Evolutionary conservation across 345 rosid genomes (phyloP).

Genomic region (Rhizophora apiculata): DNA sequence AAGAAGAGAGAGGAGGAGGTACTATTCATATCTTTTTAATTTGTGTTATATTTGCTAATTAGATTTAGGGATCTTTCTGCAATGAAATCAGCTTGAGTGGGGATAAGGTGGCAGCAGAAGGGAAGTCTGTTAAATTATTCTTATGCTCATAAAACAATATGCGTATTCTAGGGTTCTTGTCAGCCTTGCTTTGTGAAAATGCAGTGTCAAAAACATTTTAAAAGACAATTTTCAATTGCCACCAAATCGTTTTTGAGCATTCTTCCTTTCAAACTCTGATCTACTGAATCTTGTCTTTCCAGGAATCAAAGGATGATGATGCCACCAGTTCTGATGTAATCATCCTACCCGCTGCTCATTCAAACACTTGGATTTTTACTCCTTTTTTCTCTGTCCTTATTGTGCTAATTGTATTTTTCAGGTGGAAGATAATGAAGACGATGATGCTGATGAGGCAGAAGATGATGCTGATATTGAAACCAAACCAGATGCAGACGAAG

Average conservation of each 20-base stretch:
- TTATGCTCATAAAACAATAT: no score
- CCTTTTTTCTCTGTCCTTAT: conserved; percentile 7
- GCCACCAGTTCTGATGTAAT: conserved; percentile 79
- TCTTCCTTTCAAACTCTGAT: conserved; percentile 9
- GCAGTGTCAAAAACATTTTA: not conserved
- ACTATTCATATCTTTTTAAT: not conserved
- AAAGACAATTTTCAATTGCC: not conserved
- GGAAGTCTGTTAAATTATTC: no score
- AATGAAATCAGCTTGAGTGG: not conserved
- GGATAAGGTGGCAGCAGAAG: no score
- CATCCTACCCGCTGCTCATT: not conserved
- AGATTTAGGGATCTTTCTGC: no score
- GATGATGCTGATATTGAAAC: conserved; percentile 45
- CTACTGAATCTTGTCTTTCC: conserved; percentile 8
- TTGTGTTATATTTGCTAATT: not conserved
- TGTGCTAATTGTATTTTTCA: conserved; percentile 17
- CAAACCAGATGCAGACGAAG: conserved; percentile 40
- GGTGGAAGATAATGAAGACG: conserved; percentile 70
- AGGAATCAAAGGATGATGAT: conserved; percentile 67
- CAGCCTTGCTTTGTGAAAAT: not conserved
- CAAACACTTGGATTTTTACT: not conserved
- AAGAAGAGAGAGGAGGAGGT: conserved; percentile 87
- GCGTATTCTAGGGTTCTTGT: not conserved
- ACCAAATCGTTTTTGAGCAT: not conserved
- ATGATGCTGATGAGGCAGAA: conserved; percentile 33